Evolutionary conservation across 495 filamentous ascomycete species (phyloP).

Genomic region (Hypoxylon lienhwacheense): DNA sequence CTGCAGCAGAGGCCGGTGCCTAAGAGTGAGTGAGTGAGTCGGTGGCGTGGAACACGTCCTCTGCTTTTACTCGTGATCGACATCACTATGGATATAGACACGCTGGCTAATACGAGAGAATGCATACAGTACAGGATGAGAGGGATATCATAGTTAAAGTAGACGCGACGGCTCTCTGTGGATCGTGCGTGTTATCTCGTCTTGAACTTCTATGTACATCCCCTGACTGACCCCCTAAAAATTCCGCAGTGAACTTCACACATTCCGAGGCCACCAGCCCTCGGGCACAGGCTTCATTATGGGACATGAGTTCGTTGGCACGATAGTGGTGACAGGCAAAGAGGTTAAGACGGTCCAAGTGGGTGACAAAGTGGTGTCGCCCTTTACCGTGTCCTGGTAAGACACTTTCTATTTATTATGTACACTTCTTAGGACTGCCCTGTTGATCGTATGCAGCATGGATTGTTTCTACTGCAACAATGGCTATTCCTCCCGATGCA

Average conservation of each 20-base stretch:
- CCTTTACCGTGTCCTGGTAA: slow-evolving; percentile 87
- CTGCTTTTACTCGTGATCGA: not conserved
- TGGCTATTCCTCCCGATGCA: slow-evolving; percentile 81
- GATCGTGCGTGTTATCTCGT: slow-evolving; percentile 65
- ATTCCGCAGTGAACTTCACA: slow-evolving; percentile 75
- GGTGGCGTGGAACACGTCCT: too few relatives aligned
- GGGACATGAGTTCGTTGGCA: slow-evolving; percentile 85
- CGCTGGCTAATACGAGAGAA: slow-evolving; percentile 12
- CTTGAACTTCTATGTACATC: slow-evolving; percentile 5
- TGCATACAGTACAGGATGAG: slow-evolving; percentile 63
- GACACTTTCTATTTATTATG: slow-evolving; percentile 32
- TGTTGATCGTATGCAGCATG: slow-evolving; percentile 53
- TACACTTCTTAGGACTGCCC: slow-evolving; percentile 1
- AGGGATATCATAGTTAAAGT: slow-evolving; percentile 87
- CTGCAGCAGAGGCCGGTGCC: slow-evolving; percentile 69
- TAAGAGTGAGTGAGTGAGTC: slow-evolving; percentile 46
- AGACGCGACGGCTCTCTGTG: slow-evolving; percentile 82
- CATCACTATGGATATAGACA: too few relatives aligned
- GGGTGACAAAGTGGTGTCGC: slow-evolving; percentile 78
- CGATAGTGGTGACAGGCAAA: slow-evolving; percentile 66
- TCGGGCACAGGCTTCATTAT: slow-evolving; percentile 51
- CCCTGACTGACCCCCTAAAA: slow-evolving; percentile 1
- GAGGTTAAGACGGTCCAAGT: slow-evolving; percentile 68
- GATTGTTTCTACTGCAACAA: slow-evolving; percentile 90
- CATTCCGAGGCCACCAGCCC: slow-evolving; percentile 80